A percentile compares a stretch with the other conserved stretches of the same genome.
Conservation (phyloP, 2,329 filamentous ascomycete species). For the Colletotrichum viniferum region DNA sequence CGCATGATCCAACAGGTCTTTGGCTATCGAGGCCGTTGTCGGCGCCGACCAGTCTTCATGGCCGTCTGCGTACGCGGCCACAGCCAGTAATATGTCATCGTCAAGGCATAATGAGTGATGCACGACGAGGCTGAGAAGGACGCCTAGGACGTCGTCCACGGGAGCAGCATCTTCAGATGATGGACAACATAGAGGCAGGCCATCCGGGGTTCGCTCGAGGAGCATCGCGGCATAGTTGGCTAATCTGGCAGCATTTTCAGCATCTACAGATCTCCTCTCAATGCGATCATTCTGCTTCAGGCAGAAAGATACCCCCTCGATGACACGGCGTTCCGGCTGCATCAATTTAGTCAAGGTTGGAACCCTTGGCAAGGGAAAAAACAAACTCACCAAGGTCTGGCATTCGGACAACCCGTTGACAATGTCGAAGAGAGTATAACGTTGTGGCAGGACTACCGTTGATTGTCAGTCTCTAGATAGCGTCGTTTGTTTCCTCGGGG, state of each 20-base stretch:
- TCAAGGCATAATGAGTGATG: not conserved
- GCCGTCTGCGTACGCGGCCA: slow-evolving; percentile 35
- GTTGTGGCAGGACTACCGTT: not conserved
- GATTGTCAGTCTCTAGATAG: not conserved
- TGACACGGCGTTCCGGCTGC: not conserved
- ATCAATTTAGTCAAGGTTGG: not conserved
- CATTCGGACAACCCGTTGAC: not conserved
- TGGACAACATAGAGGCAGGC: not conserved
- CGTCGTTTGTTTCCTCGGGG: not conserved
- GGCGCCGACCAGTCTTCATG: slow-evolving; percentile 43
- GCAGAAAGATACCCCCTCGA: not conserved
- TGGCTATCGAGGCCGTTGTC: slow-evolving; percentile 32
- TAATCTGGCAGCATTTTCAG: not conserved
- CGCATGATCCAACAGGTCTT: slow-evolving; percentile 33
- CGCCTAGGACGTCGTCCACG: not conserved
- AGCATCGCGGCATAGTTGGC: not conserved
- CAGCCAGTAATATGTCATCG: slow-evolving; percentile 29
- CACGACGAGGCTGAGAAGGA: not conserved
- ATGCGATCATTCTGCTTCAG: not conserved
- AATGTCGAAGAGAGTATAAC: not conserved
- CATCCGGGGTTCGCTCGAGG: not conserved
- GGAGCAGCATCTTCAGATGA: not conserved
- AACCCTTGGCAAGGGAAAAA: not conserved
- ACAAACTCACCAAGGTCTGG: not conserved
- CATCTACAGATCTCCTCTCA: not conserved